These are phyloP conservation scores for Millerozyma miso DNA, from an alignment of 805 yeast genomes.

Conservation along the genomic window DNA sequence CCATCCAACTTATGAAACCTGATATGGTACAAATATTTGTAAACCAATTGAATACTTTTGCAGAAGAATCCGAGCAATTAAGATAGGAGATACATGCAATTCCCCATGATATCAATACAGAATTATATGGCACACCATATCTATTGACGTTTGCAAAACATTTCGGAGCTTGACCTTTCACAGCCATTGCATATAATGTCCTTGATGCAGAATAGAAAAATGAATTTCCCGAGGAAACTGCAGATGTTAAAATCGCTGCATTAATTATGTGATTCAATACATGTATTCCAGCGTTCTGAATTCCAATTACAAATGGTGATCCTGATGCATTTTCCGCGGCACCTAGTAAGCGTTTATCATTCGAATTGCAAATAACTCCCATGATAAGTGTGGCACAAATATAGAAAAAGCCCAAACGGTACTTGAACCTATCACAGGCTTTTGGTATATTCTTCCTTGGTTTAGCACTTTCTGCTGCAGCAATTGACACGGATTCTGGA, in stretches of 20 bases:
- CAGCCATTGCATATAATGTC: conserved; percentile 33
- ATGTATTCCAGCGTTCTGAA: conserved; percentile 26
- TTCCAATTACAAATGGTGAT: conserved; percentile 41
- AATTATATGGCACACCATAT: conserved; percentile 30
- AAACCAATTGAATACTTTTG: conserved; percentile 32
- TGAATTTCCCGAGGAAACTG: conserved; percentile 34
- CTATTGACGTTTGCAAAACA: conserved; percentile 26
- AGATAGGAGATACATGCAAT: conserved; percentile 31
- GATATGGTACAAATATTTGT: conserved; percentile 26
- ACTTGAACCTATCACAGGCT: conserved; percentile 14
- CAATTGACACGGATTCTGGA: conserved; percentile 12
- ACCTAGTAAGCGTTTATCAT: conserved; percentile 21
- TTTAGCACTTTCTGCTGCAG: neutral
- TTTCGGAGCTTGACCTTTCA: conserved; percentile 35
- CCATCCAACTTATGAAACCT: conserved; percentile 26
- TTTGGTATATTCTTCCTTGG: neutral
- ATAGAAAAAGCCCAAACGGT: conserved; percentile 29
- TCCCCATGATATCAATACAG: conserved; percentile 26
- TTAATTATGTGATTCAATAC: conserved; percentile 35
- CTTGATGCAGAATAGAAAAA: conserved; percentile 28
- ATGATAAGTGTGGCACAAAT: conserved; percentile 25
- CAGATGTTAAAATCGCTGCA: conserved; percentile 37
- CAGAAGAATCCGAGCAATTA: conserved; percentile 17
- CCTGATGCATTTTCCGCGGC: conserved; percentile 26
- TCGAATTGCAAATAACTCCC: conserved; percentile 20